phyloP scores from a whole-genome alignment of 257 asterid species.

The Solanum dulcamara region DNA sequence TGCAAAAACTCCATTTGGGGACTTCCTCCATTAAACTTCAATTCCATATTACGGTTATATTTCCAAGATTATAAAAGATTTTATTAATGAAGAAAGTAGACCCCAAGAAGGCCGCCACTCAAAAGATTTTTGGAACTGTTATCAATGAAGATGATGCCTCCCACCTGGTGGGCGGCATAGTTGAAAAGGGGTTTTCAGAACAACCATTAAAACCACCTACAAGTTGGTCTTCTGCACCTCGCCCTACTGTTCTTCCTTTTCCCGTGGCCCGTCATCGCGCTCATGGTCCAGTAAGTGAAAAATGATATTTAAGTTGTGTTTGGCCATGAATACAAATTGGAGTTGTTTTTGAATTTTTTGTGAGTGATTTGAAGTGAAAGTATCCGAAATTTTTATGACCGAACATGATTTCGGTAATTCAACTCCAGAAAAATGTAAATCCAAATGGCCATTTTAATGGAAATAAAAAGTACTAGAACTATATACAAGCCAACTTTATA shows the following conservation, averaged over 20 bases:
- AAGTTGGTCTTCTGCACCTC: slow-evolving; percentile 36
- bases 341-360: no score
- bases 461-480: no score
- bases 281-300: slow-evolving; percentile 75
- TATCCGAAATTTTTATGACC: no score
- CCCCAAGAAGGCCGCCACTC: slow-evolving; percentile 14
- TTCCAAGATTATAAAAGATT: neutral
- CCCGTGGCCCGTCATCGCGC: slow-evolving; percentile 95
- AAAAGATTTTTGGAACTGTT: slow-evolving; percentile 23
- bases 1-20: neutral
- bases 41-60: neutral
- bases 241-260: slow-evolving; percentile 70
- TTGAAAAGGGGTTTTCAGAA: slow-evolving; percentile 76
- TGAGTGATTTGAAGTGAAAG: no score
- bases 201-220: slow-evolving; percentile 6
- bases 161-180: slow-evolving; percentile 57
- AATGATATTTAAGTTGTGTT: no score
- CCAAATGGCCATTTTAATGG: no score
- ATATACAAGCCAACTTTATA: no score
- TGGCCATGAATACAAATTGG: no score
- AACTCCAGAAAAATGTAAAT: no score
- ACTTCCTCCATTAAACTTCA: neutral
- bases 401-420: no score
- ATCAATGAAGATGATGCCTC: slow-evolving; percentile 34
- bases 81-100: slow-evolving; percentile 18